Evolutionary conservation across 202 grass and related monocot species (phyloP).

Genomic region (Schoenoplectus triqueter): DNA sequence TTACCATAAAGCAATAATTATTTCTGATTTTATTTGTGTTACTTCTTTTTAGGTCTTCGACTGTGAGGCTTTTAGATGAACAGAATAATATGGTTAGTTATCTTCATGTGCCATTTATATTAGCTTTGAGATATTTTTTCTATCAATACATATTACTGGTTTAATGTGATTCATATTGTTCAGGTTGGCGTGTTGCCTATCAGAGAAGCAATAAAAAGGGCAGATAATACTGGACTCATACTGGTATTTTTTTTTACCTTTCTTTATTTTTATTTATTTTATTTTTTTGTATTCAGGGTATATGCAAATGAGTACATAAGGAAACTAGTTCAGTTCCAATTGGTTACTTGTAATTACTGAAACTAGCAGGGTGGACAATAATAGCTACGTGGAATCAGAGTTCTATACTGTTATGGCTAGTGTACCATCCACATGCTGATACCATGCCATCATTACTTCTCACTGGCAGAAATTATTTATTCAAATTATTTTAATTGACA

Average conservation of each 20-base stretch:
- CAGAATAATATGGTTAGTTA: constrained; percentile 80
- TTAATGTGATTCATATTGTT: constrained; percentile 20
- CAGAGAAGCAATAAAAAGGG: constrained; percentile 69
- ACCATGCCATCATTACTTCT: constrained; percentile 5
- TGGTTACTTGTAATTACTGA: background rate
- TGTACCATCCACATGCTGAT: background rate
- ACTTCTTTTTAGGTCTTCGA: constrained; percentile 58
- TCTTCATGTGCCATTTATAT: constrained; percentile 22
- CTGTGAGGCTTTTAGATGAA: constrained; percentile 86
- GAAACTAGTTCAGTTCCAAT: background rate
- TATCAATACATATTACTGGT: background rate
- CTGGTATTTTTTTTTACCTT: constrained; percentile 53
- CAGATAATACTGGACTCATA: constrained; percentile 65
- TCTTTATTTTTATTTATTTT: background rate
- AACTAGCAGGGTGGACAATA: background rate
- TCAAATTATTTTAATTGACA: constrained; percentile 14
- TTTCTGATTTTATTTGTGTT: constrained; percentile 7
- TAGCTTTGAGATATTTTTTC: background rate
- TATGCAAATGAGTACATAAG: background rate
- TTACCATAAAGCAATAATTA: background rate
- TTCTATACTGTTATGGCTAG: background rate
- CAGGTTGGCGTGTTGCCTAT: constrained; percentile 80
- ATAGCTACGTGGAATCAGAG: too few species aligned
- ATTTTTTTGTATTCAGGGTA: background rate
- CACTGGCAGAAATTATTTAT: background rate